phyloP scores from a whole-genome alignment of 2,329 filamentous ascomycete genomes.

The Aspergillus ibericus region DNA sequence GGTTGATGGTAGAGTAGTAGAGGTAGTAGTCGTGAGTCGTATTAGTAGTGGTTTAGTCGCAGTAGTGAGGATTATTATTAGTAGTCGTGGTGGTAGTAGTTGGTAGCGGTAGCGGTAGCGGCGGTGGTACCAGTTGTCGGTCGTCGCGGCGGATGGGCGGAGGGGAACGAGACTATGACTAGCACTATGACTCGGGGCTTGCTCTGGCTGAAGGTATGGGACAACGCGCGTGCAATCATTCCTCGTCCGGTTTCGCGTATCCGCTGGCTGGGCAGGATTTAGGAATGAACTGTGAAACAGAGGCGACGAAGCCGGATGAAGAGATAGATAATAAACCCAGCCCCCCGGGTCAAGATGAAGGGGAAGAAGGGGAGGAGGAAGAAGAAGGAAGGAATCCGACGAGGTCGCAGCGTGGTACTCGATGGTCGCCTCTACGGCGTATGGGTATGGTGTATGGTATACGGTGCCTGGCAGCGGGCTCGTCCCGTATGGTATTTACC shows the following conservation, averaged over 20 bases:
- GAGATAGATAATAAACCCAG: background rate
- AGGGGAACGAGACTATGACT: conserved; percentile 10
- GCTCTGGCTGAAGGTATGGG: conserved; percentile 12
- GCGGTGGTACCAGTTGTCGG: conserved; percentile 11
- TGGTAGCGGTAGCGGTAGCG: conserved; percentile 2
- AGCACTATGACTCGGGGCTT: no score
- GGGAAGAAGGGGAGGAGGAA: conserved; percentile 1
- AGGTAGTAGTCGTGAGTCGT: conserved; percentile 3
- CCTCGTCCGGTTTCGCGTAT: background rate
- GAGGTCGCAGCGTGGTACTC: background rate
- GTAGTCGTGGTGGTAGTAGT: background rate
- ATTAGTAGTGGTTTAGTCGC: background rate
- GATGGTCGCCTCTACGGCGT: background rate
- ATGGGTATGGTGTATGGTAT: no score
- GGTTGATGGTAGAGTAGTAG: background rate
- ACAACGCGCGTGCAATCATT: conserved; percentile 27
- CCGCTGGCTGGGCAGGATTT: no score
- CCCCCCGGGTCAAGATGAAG: background rate
- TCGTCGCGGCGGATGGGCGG: background rate
- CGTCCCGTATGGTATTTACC: conserved; percentile 8
- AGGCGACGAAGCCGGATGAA: conserved; percentile 4
- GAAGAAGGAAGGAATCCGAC: background rate
- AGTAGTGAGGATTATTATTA: conserved; percentile 1
- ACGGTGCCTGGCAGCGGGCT: conserved; percentile 3
- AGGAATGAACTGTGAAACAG: background rate